Conservation (phyloP, 257 asterid species). For the Lantana camara region DNA sequence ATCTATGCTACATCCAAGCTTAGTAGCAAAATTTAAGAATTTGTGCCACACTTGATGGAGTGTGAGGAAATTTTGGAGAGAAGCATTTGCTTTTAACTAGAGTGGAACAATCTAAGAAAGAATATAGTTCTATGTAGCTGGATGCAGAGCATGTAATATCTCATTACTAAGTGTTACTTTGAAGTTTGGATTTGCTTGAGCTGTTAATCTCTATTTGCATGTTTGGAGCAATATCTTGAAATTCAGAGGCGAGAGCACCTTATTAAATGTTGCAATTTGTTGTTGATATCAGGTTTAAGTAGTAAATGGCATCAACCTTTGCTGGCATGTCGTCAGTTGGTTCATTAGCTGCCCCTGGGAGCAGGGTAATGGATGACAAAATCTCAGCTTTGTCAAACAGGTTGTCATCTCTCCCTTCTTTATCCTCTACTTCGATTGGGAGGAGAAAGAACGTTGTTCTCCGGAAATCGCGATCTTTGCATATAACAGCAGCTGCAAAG, state of each 20-base stretch:
- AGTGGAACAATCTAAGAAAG: no score
- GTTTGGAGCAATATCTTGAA: background rate
- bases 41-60: no score
- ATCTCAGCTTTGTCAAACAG: slow-evolving; percentile 52
- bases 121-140: no score
- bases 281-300: slow-evolving; percentile 30
- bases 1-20: no score
- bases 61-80: no score
- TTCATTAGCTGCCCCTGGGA: slow-evolving; percentile 70
- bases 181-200: background rate
- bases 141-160: no score
- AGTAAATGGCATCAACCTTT: slow-evolving; percentile 77
- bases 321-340: slow-evolving; percentile 74
- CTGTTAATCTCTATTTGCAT: slow-evolving; percentile 2
- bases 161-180: no score
- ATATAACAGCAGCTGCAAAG: slow-evolving; percentile 76
- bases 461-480: slow-evolving; percentile 47
- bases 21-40: no score
- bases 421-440: slow-evolving; percentile 57
- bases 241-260: background rate
- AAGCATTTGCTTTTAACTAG: no score
- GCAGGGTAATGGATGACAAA: slow-evolving; percentile 55
- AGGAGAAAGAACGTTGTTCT: slow-evolving; percentile 52
- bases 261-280: background rate
- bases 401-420: slow-evolving; percentile 67